These are phyloP conservation scores for Alternaria arbusti DNA, from an alignment of 2,329 filamentous ascomycete genomes.

Conservation along the genomic window DNA sequence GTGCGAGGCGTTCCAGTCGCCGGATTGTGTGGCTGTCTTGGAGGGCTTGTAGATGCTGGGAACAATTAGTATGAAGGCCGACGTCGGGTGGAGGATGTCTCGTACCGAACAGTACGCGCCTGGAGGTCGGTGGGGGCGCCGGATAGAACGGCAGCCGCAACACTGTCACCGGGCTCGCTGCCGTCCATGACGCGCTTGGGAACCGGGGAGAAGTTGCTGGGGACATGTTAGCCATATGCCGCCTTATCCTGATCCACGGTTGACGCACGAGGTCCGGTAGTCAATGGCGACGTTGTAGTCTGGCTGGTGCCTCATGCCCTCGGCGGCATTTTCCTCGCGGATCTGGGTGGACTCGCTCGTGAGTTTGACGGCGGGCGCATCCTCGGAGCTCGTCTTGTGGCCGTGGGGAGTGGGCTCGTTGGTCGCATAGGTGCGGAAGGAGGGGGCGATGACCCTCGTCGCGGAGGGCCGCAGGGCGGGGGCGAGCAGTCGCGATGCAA, in stretches of 20 bases:
- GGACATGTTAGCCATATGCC: conserved; percentile 27
- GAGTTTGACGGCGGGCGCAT: conserved; percentile 45
- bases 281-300: conserved; percentile 83
- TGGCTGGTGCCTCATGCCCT: conserved; percentile 70
- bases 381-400: conserved; percentile 43
- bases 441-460: conserved; percentile 28
- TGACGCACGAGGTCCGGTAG: conserved; percentile 84
- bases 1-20: conserved; percentile 79
- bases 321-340: conserved; percentile 56
- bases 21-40: conserved; percentile 97
- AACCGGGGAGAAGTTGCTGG: conserved; percentile 86
- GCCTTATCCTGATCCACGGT: background rate
- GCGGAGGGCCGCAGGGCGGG: conserved; percentile 39
- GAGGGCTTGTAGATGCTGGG: conserved; percentile 87
- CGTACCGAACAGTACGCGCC: conserved; percentile 89
- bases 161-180: conserved; percentile 75
- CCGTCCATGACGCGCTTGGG: conserved; percentile 90
- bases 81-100: background rate
- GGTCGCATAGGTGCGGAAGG: conserved; percentile 43
- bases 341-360: conserved; percentile 57
- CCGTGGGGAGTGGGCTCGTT: conserved; percentile 23
- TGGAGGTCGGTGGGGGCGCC: conserved; percentile 94
- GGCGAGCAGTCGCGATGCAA: conserved; percentile 50
- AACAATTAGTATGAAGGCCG: conserved; percentile 8
- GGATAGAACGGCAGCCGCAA: conserved; percentile 85